Evolutionary conservation across 495 filamentous ascomycete genomes (phyloP).

Genomic region (Hypoxylon trugodes): DNA sequence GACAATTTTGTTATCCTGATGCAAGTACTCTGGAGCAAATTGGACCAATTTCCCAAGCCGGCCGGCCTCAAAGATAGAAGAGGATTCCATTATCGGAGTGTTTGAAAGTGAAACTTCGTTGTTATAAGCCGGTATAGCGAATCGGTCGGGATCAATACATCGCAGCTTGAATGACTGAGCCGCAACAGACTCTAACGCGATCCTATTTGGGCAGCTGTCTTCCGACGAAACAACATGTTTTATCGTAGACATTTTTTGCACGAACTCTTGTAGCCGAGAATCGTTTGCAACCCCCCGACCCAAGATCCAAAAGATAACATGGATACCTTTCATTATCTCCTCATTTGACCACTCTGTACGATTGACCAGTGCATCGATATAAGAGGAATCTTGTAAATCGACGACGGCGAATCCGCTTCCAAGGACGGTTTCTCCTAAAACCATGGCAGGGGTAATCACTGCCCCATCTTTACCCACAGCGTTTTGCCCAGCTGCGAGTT

Average conservation of each 20-base stretch:
- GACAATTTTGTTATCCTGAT: slow-evolving; percentile 59
- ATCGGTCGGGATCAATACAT: slow-evolving; percentile 72
- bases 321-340: slow-evolving; percentile 70
- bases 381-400: slow-evolving; percentile 74
- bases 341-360: slow-evolving; percentile 77
- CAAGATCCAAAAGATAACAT: slow-evolving; percentile 82
- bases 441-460: slow-evolving; percentile 64
- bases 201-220: slow-evolving; percentile 74
- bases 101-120: slow-evolving; percentile 42
- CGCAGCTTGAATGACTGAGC: slow-evolving; percentile 70
- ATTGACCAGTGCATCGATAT: slow-evolving; percentile 70
- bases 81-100: slow-evolving; percentile 9
- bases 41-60: slow-evolving; percentile 58
- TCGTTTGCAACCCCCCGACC: slow-evolving; percentile 71
- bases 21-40: slow-evolving; percentile 69
- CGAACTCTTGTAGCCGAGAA: slow-evolving; percentile 70
- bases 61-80: slow-evolving; percentile 35
- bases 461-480: slow-evolving; percentile 62
- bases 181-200: slow-evolving; percentile 71
- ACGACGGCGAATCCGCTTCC: slow-evolving; percentile 75
- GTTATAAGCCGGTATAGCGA: slow-evolving; percentile 70
- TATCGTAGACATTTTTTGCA: slow-evolving; percentile 63
- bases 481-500: slow-evolving; percentile 59
- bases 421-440: slow-evolving; percentile 48
- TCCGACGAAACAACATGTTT: slow-evolving; percentile 79